These are phyloP conservation scores for Ilyonectria mors-panacis DNA, from an alignment of 2,329 filamentous ascomycete genomes.

Conservation along the genomic window DNA sequence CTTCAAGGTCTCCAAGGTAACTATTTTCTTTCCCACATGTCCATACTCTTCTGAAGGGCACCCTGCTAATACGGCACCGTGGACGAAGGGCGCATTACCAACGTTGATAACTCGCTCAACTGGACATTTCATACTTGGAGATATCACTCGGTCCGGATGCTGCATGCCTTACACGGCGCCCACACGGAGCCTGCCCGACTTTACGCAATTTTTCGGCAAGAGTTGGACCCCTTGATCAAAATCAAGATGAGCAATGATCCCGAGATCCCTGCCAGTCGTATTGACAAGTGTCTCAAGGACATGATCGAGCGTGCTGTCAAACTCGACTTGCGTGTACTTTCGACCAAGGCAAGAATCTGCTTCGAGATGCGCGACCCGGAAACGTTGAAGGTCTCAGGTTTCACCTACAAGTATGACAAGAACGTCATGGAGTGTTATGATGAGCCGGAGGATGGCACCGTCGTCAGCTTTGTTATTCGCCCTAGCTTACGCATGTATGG, in stretches of 20 bases:
- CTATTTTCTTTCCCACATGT: not conserved
- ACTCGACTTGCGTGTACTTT: not conserved
- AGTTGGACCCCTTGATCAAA: not conserved
- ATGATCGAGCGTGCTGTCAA: fast-evolving
- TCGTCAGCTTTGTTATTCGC: not conserved
- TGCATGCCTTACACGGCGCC: not conserved
- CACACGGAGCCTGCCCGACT: not conserved
- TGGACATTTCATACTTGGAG: not conserved
- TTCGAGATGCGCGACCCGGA: not conserved
- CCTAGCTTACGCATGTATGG: not conserved
- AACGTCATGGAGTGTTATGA: not conserved
- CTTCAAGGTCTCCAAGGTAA: not conserved
- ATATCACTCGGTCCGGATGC: not conserved
- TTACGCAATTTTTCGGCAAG: not conserved
- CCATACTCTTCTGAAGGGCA: no score
- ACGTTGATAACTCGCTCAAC: not conserved
- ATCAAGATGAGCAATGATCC: not conserved
- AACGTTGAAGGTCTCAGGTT: not conserved
- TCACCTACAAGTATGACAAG: not conserved
- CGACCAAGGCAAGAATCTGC: not conserved
- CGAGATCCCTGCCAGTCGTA: not conserved
- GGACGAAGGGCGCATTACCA: not conserved
- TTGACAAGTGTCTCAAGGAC: not conserved
- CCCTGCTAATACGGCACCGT: not conserved
- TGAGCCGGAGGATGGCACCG: not conserved